Base-by-base conservation (phyloP, 2,329 filamentous ascomycete species). In the Waltergamsia citrina region DNA sequence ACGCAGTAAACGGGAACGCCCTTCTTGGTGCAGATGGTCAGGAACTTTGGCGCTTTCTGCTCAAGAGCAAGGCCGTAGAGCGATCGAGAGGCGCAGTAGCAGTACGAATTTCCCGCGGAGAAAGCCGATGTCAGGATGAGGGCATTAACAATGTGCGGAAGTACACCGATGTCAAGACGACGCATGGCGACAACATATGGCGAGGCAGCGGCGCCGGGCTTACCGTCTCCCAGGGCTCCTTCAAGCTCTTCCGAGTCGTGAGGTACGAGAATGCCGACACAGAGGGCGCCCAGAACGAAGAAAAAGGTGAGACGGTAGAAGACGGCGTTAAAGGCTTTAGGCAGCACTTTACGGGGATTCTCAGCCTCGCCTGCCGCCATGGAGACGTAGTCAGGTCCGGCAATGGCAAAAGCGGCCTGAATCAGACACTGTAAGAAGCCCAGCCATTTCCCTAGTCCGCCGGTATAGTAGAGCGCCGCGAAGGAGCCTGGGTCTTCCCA, bases 1-100 rank as follows among this genome's bases (percentile, higher is more conserved):
- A 90, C 82, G 48, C 78, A 84, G 56, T 82, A 85, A 41, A 86
- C 69, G 0, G 85, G 85, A 0, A 92, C 78, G 30, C 82, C 81
- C 9, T 60, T 62, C 33, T 59, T 68, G 2, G 72, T 82, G 52
- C 77, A 83, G 20, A 57, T 70, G 2, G 66, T 69, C 26, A 85
- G 57, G 35, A 83, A 52, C 21, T 46, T 64, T 31, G 67, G 81
- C 0, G 79, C 80, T 48, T 82, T 79, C 17, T 74, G 73, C 47
- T 84, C 80, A 25, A 81, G 67, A 0, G 79, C 79, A 2, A 85
- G 59, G 2, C 79, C 79, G 40, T 79, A 82, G 3, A 85, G 62
- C 22, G 76, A 79, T 23, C 80, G 70, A 6, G 76, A 81, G 1
- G 78, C 78, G 45, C 76, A 81, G 51, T 82, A 84, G 24, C 62